Evolutionary conservation across 768 basidiomycete genomes (phyloP).

Genomic region (Pleurotus citrinopileatus): DNA sequence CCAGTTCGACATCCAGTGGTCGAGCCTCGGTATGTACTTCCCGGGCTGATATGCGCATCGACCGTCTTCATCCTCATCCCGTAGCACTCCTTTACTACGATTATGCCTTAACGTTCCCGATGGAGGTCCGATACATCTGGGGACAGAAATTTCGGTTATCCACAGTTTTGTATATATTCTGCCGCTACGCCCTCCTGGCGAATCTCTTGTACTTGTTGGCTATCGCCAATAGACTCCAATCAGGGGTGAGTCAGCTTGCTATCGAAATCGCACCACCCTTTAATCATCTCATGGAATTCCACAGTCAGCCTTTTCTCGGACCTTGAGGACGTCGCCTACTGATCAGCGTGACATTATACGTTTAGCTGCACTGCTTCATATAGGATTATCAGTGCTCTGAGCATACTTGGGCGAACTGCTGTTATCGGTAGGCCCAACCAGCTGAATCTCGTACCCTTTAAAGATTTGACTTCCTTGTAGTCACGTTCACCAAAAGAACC

Average conservation of each 20-base stretch:
- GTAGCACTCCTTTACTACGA: slow-evolving; percentile 31
- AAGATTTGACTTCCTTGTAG: neutral
- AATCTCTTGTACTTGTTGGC: slow-evolving; percentile 29
- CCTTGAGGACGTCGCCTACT: no score
- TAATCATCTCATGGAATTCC: no score
- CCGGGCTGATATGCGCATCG: no score
- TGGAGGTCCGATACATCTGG: slow-evolving; percentile 32
- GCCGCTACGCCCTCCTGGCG: slow-evolving; percentile 30
- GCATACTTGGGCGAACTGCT: slow-evolving; percentile 25
- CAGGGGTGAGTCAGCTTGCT: slow-evolving; percentile 13
- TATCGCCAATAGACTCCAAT: slow-evolving; percentile 17
- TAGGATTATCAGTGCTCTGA: slow-evolving; percentile 24
- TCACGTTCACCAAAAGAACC: slow-evolving; percentile 15
- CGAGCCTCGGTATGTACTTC: slow-evolving; percentile 16
- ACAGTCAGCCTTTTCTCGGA: no score
- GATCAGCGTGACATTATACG: no score
- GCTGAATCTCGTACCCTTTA: neutral
- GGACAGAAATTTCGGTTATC: slow-evolving; percentile 21
- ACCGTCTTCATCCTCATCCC: no score
- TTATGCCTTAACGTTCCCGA: slow-evolving; percentile 27
- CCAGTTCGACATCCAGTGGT: slow-evolving; percentile 18
- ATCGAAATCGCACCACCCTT: neutral
- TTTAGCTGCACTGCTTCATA: slow-evolving; percentile 25
- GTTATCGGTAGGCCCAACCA: slow-evolving; percentile 19
- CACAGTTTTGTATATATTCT: slow-evolving; percentile 27